Percentiles rank a stretch among this genome's conserved stretches.
Evolutionary conservation across 768 basidiomycete genomes (phyloP).

Genomic region (Xanthoconium purpureum): DNA sequence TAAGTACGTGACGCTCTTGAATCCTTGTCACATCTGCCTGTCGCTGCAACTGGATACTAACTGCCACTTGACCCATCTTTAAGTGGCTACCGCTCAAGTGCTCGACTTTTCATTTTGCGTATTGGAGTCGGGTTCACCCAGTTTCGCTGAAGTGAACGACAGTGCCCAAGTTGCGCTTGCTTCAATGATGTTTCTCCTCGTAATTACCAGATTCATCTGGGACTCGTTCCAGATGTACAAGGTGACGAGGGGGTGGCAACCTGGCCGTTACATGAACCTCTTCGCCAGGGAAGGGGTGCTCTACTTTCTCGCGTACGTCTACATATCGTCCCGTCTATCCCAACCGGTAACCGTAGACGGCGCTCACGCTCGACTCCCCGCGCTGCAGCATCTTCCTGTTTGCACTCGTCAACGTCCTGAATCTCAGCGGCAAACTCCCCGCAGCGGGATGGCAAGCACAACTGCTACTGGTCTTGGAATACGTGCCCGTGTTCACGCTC

Average conservation of each 20-base stretch:
- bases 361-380: background rate
- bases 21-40: background rate
- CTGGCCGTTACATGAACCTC: background rate
- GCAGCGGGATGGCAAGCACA: background rate
- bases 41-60: background rate
- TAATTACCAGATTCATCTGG: background rate
- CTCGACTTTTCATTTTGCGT: background rate
- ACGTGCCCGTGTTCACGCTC: background rate
- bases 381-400: background rate
- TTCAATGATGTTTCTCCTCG: background rate
- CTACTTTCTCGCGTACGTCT: background rate
- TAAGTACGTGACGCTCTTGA: background rate
- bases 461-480: background rate
- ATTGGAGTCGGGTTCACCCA: background rate
- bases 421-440: background rate
- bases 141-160: background rate
- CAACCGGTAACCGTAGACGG: background rate
- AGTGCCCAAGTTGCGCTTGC: background rate
- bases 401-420: background rate
- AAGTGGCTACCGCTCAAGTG: background rate
- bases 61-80: background rate
- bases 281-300: conserved; percentile 1
- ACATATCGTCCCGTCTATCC: background rate
- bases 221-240: background rate
- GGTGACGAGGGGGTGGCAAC: background rate